Evolutionary conservation across 1,139 yeast genomes (phyloP).

Genomic region (Protomyces lactucae-debilis): DNA sequence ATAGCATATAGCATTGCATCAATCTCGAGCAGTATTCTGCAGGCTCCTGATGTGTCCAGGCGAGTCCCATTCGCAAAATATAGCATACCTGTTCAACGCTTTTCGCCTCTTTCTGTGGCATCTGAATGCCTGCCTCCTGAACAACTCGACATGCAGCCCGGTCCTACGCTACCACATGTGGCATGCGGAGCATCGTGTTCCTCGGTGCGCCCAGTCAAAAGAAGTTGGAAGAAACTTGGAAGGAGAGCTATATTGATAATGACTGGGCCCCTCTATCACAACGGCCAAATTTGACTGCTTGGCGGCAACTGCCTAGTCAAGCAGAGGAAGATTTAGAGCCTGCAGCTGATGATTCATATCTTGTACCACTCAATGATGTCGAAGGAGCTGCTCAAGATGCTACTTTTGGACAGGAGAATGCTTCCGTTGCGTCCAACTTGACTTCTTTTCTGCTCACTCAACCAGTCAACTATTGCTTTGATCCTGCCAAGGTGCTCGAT

Average conservation of each 20-base stretch:
- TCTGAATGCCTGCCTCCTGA: no score
- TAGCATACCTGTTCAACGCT: neutral
- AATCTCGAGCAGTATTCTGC: neutral
- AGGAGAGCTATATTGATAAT: neutral
- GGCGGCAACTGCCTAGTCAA: neutral
- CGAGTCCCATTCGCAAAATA: neutral
- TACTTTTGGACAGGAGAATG: neutral
- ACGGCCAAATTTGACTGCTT: neutral
- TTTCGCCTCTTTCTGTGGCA: neutral
- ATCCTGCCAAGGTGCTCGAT: conserved; percentile 7
- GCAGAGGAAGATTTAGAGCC: neutral
- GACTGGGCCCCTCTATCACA: neutral
- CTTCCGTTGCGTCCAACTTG: neutral
- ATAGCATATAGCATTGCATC: neutral
- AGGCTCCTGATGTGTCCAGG: no score
- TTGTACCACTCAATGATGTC: neutral
- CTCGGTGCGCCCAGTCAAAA: conserved; percentile 16
- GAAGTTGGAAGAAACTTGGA: conserved; percentile 6
- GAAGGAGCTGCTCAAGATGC: neutral
- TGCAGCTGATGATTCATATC: neutral
- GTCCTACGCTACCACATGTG: no score
- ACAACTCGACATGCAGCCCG: no score
- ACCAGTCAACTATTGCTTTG: conserved; percentile 1
- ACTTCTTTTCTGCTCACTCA: neutral
- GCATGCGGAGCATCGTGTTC: neutral